Conservation (phyloP, 345 rosid genomes). For the Moringa oleifera region DNA sequence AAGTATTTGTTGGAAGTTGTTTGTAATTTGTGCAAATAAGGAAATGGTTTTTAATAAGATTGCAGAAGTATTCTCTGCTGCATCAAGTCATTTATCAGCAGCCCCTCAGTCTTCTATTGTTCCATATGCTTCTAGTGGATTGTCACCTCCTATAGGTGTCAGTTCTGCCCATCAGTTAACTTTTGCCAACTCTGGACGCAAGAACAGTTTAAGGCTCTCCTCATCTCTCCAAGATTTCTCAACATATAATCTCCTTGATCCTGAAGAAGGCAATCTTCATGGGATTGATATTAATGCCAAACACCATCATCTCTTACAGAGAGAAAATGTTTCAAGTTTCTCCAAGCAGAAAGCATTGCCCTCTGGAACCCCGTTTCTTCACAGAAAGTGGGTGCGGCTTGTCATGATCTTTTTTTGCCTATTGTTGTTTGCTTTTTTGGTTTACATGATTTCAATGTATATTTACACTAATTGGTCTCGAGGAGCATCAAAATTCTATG, state of each 20-base stretch:
- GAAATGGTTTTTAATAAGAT: conserved; percentile 69
- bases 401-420: conserved; percentile 48
- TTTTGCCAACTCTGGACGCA: conserved; percentile 35
- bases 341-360: conserved; percentile 72
- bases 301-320: conserved; percentile 33
- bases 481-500: conserved; percentile 71
- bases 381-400: conserved; percentile 59
- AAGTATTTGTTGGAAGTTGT: not conserved
- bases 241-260: conserved; percentile 43
- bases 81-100: conserved; percentile 27
- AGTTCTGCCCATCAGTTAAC: conserved; percentile 26
- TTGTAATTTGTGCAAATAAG: conserved; percentile 2
- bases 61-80: conserved; percentile 37
- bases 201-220: conserved; percentile 60
- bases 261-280: conserved; percentile 43
- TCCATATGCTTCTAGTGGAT: conserved; percentile 44
- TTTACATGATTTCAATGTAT: conserved; percentile 47
- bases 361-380: conserved; percentile 34
- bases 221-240: conserved; percentile 93
- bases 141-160: conserved; percentile 34
- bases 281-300: conserved; percentile 34
- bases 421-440: conserved; percentile 49
- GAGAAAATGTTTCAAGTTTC: conserved; percentile 64
- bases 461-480: conserved; percentile 69
- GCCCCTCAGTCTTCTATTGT: conserved; percentile 36